phyloP scores from a whole-genome alignment of 768 basidiomycete genomes.

The Mrakia hoshinonis region DNA sequence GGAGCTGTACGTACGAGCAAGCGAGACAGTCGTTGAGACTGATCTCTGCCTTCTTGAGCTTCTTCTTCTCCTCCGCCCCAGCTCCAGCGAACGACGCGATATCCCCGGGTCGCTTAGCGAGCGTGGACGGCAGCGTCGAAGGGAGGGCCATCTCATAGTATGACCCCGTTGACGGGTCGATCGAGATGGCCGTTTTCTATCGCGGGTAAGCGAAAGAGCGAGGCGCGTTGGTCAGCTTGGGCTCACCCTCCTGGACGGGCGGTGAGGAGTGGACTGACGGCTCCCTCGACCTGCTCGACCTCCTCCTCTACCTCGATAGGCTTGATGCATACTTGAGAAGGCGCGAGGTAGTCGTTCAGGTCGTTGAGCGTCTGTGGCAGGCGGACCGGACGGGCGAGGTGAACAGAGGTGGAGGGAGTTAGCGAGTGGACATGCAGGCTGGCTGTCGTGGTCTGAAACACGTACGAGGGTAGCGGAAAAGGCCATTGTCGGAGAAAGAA shows the following conservation, averaged over 20 bases:
- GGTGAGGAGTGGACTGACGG: conserved; percentile 26
- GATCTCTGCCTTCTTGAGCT: conserved; percentile 87
- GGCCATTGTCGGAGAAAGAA: conserved; percentile 49
- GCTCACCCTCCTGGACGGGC: conserved; percentile 40
- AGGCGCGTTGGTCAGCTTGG: conserved; percentile 8
- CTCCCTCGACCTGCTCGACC: conserved; percentile 29
- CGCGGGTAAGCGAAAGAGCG: neutral
- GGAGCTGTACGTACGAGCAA: conserved; percentile 62
- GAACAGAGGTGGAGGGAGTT: neutral
- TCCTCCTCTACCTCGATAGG: conserved; percentile 60
- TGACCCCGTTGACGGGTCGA: conserved; percentile 63
- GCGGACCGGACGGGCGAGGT: conserved; percentile 14
- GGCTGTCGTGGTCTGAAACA: conserved; percentile 24
- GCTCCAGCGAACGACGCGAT: neutral
- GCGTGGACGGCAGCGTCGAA: conserved; percentile 21
- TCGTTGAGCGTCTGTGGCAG: conserved; percentile 69
- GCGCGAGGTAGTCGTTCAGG: conserved; percentile 93
- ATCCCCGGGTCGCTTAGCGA: neutral
- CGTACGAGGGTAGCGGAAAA: conserved; percentile 79
- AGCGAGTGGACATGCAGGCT: neutral
- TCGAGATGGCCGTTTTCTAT: conserved; percentile 65
- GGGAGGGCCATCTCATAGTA: conserved; percentile 69
- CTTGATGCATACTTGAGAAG: conserved; percentile 94
- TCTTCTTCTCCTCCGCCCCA: conserved; percentile 40
- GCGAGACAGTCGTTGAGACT: conserved; percentile 96